Evolutionary conservation across 1,284 basidiomycete genomes (phyloP), one percentile per base, ranked within the genome.

Genomic region (Coniferiporia weirii): DNA sequence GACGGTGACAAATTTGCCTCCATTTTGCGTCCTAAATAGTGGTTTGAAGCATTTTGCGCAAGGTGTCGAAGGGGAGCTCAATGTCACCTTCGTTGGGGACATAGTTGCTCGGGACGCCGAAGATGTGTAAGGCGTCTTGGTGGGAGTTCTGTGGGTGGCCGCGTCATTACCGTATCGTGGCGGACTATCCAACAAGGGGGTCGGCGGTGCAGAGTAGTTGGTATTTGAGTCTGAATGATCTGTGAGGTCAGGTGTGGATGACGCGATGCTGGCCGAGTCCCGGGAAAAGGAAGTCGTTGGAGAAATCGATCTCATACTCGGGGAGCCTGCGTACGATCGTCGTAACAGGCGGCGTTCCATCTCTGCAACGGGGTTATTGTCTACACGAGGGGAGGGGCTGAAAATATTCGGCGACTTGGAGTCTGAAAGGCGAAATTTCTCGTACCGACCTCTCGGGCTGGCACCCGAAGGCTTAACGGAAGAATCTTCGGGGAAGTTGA

Each of bases 1-100:
- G 40, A 89, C 80, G 2, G 85, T 87, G 32, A 90, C 81, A 69
- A 84, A 91, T 59, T 76, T 77, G 40, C 83, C 80, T 7, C 77
- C 77, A 59, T 78, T 76, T 36, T 75, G 76, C 4, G 77, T 72
- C 43, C 76, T 78, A 66, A 89, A 85, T 48, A 91, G 73, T 5
- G 78, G 74, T 19, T 76, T 74, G 12, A 71, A 71, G 64, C 89
- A 91, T 64, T 79, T 81, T 22, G 77, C 77, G 64, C 89, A 82
- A 65, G 57, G 60, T 19, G 60, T 63, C 22, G 60, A 60, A 17
- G 50, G 60, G 34, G 59, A 60, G 53, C 50, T 56, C 38, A 46
- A 1, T 83, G 64, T 57, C 68, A 55, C 17, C 38, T 52, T 56
- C n/a, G 66, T 69, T 38, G 64, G 61, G 56, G 69, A 49, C 68